Base-by-base conservation (phyloP, 2,329 filamentous ascomycete species). In the Chaetomium sp. region DNA sequence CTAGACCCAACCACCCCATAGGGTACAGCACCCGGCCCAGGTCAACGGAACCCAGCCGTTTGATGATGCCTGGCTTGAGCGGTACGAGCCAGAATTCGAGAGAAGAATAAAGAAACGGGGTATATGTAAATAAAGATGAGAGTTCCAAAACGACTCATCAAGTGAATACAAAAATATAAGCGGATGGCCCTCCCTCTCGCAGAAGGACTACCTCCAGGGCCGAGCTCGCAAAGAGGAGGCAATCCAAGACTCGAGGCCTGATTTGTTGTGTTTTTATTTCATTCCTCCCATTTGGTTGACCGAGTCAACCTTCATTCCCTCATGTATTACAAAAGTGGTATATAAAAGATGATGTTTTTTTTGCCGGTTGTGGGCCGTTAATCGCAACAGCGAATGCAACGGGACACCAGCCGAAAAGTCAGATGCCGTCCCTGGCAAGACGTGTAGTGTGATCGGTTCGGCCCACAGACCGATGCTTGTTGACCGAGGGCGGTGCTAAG, bases 291-390 rank as follows among this genome's bases (percentile, higher is more conserved):
- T 54, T 51, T 49, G 42, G 27, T 16, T 56, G 29, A 51, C 21
- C 57, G n/a, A 53, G 47, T 27, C 31, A 51, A 38, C 47, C 29
- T 51, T 51, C 57, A 27, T 62, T 23, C 38, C 51, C 42, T 62
- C 51, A 23, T 45, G 45, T 55, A 66, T 66, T 66, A 66, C 60
- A 66, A 66, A 47, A 61, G 29, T 61, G 47, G 53, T 64, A 64
- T 66, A 55, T 63, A 62, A 21, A 29, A 42, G 29, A 38, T 7
- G 12, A 38, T 23, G 31, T 31, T 13, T 29, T 2, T 61, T 54
- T 58, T 50, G 7, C 23, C n/a, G 19, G 27, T 49, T 23, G 45
- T 38, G 29, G 53, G 57, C 25, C 25, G 49, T 54, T 31, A 4
- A 54, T 9, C 27, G 27, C 25, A 31, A 49, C 16, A 42, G 25